These are phyloP conservation scores for Pholiota adiposa DNA, from an alignment of 1,284 basidiomycete species.

Conservation along the genomic window DNA sequence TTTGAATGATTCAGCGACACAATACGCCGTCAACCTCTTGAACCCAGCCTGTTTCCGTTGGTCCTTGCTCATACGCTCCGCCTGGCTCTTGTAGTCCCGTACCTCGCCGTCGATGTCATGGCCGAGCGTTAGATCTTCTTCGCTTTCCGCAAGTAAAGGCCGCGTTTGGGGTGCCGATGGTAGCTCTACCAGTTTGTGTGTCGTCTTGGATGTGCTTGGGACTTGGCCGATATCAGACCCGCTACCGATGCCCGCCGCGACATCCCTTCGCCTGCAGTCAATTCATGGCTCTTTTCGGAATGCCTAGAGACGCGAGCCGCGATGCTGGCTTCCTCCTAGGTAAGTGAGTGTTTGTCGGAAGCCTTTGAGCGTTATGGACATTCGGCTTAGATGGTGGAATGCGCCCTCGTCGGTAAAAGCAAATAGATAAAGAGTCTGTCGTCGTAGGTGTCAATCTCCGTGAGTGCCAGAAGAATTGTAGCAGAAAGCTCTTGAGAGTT, in stretches of 20 bases:
- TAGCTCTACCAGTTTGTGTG: constrained; percentile 89
- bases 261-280: constrained; percentile 9
- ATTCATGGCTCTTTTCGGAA: constrained; percentile 17
- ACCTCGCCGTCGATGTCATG: constrained; percentile 69
- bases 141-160: constrained; percentile 62
- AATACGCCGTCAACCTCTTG: constrained; percentile 85
- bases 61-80: constrained; percentile 80
- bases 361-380: too few relatives aligned
- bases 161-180: constrained; percentile 92
- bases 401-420: too few relatives aligned
- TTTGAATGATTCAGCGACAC: constrained; percentile 81
- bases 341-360: too few relatives aligned
- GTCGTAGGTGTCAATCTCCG: too few relatives aligned
- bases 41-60: constrained; percentile 78
- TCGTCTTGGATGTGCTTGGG: constrained; percentile 88
- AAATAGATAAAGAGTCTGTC: too few relatives aligned
- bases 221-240: constrained; percentile 46
- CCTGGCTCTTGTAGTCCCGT: constrained; percentile 75
- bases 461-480: too few relatives aligned
- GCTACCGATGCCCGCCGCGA: constrained; percentile 38
- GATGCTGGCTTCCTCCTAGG: constrained; percentile 28
- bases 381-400: too few relatives aligned
- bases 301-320: constrained; percentile 26
- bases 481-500: too few relatives aligned
- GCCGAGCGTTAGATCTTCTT: constrained; percentile 60